These are phyloP conservation scores for Pleurotus citrinopileatus DNA, from an alignment of 768 basidiomycete species.

Conservation along the genomic window DNA sequence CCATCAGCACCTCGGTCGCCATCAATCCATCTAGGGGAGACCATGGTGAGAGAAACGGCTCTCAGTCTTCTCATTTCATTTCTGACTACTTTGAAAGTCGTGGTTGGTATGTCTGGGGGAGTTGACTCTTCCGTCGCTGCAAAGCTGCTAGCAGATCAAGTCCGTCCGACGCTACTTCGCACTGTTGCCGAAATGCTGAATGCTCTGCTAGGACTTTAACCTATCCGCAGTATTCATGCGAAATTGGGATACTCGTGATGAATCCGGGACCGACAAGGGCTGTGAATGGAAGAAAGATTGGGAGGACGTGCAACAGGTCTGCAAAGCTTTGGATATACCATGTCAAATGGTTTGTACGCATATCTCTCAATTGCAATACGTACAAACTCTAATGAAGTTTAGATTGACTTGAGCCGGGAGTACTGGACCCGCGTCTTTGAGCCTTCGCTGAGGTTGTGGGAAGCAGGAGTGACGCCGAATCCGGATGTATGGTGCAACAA, in stretches of 20 bases:
- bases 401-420: conserved; percentile 87
- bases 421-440: conserved; percentile 94
- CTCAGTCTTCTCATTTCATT: no score
- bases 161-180: conserved; percentile 22
- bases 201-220: conserved; percentile 59
- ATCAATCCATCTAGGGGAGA: conserved; percentile 17
- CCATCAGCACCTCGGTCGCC: background rate
- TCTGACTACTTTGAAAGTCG: conserved; percentile 45
- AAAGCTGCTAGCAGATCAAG: conserved; percentile 67
- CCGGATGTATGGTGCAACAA: conserved; percentile 92
- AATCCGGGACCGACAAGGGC: conserved; percentile 71
- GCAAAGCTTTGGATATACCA: conserved; percentile 69
- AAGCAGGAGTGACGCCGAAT: conserved; percentile 80
- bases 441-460: conserved; percentile 78
- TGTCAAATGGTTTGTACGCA: conserved; percentile 59
- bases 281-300: conserved; percentile 98
- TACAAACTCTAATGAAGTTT: conserved; percentile 7
- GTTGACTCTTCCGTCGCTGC: conserved; percentile 93
- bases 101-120: conserved; percentile 93
- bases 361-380: background rate
- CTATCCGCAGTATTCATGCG: conserved; percentile 92
- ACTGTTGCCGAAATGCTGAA: background rate
- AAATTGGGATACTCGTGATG: conserved; percentile 91
- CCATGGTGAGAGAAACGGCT: conserved; percentile 11
- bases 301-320: conserved; percentile 85